These are phyloP conservation scores for Eucalyptus tenuipes DNA, from an alignment of 345 rosid species.

Conservation along the genomic window DNA sequence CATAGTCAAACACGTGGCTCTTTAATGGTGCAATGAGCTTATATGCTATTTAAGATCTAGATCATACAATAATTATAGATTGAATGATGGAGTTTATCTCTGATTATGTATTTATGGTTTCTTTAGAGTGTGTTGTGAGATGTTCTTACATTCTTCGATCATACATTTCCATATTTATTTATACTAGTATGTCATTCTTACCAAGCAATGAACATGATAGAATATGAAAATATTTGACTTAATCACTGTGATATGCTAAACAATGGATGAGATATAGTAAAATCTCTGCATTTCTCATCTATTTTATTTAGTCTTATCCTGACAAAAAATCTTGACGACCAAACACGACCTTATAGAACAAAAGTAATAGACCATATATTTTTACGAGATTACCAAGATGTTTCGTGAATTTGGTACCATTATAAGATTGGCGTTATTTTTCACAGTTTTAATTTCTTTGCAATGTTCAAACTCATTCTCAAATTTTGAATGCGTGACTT, in stretches of 20 bases:
- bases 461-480: neutral
- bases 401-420: neutral
- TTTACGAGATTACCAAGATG: neutral
- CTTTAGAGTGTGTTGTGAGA: neutral
- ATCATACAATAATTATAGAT: too few relatives aligned
- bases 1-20: neutral
- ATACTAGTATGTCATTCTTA: neutral
- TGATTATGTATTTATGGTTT: neutral
- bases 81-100: neutral
- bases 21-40: neutral
- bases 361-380: neutral
- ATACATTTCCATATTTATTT: neutral
- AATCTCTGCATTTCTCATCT: neutral
- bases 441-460: neutral
- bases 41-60: too few relatives aligned
- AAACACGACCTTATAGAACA: neutral
- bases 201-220: neutral
- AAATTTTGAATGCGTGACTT: too few relatives aligned
- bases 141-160: neutral
- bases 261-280: neutral
- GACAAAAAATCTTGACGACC: rapidly evolving
- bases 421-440: neutral
- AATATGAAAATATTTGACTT: neutral
- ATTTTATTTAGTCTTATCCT: neutral
- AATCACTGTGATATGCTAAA: rapidly evolving